A percentile compares a stretch with the other conserved stretches of the same genome.
phyloP scores from a whole-genome alignment of 371 early-diverging fungal genomes.

The Amoeboaphelidium occidentale region DNA sequence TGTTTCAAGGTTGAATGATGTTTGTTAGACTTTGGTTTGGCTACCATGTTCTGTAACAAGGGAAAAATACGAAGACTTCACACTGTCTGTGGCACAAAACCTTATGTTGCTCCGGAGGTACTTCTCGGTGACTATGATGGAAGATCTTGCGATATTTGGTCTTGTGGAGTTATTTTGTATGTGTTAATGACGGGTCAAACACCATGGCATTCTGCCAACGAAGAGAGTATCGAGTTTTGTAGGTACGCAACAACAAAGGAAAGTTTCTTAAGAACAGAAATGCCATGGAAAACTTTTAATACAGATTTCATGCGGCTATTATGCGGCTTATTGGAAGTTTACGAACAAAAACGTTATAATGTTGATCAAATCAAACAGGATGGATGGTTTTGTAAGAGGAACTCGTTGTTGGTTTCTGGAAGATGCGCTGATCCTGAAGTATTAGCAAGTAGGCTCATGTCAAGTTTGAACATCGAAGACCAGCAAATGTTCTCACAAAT shows the following conservation, averaged over 20 bases:
- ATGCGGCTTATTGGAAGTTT: background rate
- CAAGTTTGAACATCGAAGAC: constrained; percentile 6
- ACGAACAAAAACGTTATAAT: background rate
- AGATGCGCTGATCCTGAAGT: constrained; percentile 21
- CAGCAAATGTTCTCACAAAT: background rate
- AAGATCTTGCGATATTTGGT: constrained; percentile 31
- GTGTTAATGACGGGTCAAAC: constrained; percentile 30
- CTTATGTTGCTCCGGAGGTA: constrained; percentile 32
- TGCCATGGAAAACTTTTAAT: too few relatives aligned
- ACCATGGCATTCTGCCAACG: constrained; percentile 36
- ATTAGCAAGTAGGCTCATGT: constrained; percentile 21
- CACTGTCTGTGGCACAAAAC: constrained; percentile 27
- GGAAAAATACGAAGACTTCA: constrained; percentile 15
- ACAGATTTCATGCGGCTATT: background rate
- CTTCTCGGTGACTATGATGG: constrained; percentile 23
- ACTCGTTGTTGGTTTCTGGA: constrained; percentile 12
- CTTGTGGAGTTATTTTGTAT: constrained; percentile 30
- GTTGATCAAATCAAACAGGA: background rate
- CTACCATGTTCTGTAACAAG: constrained; percentile 24
- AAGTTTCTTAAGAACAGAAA: too few relatives aligned
- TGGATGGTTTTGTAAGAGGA: background rate
- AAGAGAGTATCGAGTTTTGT: constrained; percentile 25
- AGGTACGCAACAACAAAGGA: constrained; percentile 3
- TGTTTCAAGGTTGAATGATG: background rate
- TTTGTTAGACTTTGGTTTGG: constrained; percentile 37